phyloP scores from a whole-genome alignment of 306 rosid species.

The Rosa multiflora region DNA sequence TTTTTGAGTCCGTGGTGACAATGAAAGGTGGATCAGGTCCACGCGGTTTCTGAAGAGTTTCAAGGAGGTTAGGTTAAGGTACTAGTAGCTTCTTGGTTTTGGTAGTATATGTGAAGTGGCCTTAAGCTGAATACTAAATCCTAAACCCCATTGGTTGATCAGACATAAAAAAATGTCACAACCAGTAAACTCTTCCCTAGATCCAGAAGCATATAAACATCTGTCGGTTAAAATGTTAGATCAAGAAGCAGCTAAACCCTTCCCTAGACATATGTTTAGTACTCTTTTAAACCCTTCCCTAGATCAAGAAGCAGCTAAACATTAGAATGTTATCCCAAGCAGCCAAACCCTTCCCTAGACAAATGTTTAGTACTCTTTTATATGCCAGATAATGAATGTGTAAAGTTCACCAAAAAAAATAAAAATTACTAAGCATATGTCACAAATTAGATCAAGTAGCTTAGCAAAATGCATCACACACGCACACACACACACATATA shows the following conservation, averaged over 20 bases:
- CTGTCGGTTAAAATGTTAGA: neutral
- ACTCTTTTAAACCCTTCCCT: neutral
- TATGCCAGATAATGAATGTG: neutral
- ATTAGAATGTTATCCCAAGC: neutral
- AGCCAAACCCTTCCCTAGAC: neutral
- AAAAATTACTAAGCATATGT: neutral
- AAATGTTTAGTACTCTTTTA: too few relatives aligned
- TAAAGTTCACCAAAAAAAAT: too few relatives aligned
- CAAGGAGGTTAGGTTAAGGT: neutral
- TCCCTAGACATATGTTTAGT: neutral
- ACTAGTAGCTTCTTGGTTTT: constrained; percentile 24
- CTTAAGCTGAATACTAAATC: neutral
- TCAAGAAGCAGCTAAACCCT: neutral
- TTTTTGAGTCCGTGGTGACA: constrained; percentile 4
- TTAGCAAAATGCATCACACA: neutral
- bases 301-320: too few relatives aligned
- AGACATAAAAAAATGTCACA: neutral
- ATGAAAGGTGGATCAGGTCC: constrained; percentile 22
- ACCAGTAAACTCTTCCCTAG: neutral
- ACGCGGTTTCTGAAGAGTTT: constrained; percentile 28
- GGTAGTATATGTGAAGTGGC: constrained; percentile 12
- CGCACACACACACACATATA: neutral
- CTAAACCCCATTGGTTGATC: neutral
- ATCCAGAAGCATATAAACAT: neutral
- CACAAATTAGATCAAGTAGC: neutral